Percentiles rank a stretch among this genome's conserved stretches.
Evolutionary conservation across 768 basidiomycete genomes (phyloP).

Genomic region (Saitozyma podzolica): DNA sequence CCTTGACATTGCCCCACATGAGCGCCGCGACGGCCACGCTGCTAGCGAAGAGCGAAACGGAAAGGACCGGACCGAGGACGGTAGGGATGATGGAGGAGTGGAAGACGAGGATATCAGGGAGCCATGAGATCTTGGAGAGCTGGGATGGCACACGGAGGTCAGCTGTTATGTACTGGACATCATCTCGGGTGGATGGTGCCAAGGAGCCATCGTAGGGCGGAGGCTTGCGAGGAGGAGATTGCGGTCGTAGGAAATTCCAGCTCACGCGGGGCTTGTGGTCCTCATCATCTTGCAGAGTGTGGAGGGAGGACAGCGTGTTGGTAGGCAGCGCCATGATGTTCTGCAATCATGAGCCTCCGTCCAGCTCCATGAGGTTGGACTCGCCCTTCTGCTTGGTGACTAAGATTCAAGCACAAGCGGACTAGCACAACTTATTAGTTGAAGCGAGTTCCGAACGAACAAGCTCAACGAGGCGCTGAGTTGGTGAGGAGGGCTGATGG

Average conservation of each 20-base stretch:
- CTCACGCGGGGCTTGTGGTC: conserved; percentile 45
- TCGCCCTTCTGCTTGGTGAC: too few species aligned
- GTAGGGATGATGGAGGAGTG: conserved; percentile 75
- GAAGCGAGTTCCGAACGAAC: too few species aligned
- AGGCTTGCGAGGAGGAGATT: too few species aligned
- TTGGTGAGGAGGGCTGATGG: too few species aligned
- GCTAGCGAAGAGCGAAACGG: conserved; percentile 72
- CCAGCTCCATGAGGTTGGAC: too few species aligned
- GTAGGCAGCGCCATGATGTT: too few species aligned
- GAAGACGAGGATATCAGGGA: conserved; percentile 80
- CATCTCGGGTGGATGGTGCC: neutral
- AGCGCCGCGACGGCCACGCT: conserved; percentile 42
- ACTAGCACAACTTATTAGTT: too few species aligned
- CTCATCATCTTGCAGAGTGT: conserved; percentile 44
- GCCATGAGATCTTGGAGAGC: conserved; percentile 63
- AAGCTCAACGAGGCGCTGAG: too few species aligned
- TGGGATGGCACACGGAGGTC: conserved; percentile 1
- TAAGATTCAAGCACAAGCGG: too few species aligned
- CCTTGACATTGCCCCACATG: conserved; percentile 62
- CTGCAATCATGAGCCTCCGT: too few species aligned
- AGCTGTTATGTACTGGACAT: neutral
- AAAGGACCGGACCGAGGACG: conserved; percentile 78
- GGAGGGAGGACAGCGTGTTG: conserved; percentile 33
- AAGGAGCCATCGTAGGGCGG: neutral
- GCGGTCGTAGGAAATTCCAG: neutral